These are phyloP conservation scores for Wickerhamiella kurtzmanii DNA, from an alignment of 805 yeast species.

Conservation along the genomic window DNA sequence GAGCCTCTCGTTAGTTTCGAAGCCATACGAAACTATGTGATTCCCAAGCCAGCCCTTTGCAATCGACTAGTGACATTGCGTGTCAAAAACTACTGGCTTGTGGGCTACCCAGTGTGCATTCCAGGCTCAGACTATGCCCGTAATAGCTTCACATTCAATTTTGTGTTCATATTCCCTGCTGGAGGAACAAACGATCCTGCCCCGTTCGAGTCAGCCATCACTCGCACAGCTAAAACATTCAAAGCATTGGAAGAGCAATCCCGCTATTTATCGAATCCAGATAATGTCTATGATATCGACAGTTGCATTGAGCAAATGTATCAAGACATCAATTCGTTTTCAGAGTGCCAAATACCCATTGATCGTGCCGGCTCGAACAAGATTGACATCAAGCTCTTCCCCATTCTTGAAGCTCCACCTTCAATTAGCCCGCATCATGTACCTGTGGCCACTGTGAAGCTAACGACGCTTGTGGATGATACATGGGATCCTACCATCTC, in stretches of 20 bases:
- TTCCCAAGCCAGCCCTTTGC: conserved; percentile 87
- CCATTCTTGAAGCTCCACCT: conserved; percentile 71
- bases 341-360: conserved; percentile 89
- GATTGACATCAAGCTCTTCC: conserved; percentile 87
- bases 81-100: conserved; percentile 52
- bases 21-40: conserved; percentile 73
- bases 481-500: conserved; percentile 97
- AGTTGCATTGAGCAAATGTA: conserved; percentile 77
- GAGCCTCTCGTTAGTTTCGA: conserved; percentile 56
- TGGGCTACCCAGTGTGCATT: conserved; percentile 83
- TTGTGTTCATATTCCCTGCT: conserved; percentile 81
- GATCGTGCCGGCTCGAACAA: conserved; percentile 60
- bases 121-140: conserved; percentile 65
- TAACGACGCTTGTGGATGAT: conserved; percentile 62
- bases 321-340: conserved; percentile 87
- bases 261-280: conserved; percentile 46
- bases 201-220: conserved; percentile 75
- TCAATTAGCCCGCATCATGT: conserved; percentile 70
- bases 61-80: conserved; percentile 66
- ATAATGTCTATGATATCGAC: conserved; percentile 43
- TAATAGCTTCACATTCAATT: conserved; percentile 84
- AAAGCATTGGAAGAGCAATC: conserved; percentile 82
- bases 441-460: conserved; percentile 75
- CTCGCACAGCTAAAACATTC: conserved; percentile 77
- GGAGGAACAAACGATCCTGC: conserved; percentile 50